A percentile compares a stretch with the other conserved stretches of the same genome.
Evolutionary conservation across 148 eudicot genomes (phyloP).

Genomic region (Rhododendron molle): DNA sequence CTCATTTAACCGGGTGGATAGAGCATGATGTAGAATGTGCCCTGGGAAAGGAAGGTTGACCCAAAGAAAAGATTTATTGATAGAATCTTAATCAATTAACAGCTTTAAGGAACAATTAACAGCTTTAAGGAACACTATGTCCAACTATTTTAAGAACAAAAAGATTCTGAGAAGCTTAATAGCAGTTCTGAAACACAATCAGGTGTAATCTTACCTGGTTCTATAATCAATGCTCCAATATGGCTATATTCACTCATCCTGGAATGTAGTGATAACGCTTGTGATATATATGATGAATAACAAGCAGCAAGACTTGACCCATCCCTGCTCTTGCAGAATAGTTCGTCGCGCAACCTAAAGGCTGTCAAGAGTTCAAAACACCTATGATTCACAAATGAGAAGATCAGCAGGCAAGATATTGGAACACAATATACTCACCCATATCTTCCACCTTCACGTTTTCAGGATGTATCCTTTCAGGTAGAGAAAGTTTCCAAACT

Average conservation of each 20-base stretch:
- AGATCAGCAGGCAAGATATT: neutral
- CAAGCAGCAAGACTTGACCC: constrained; percentile 41
- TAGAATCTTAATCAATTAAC: neutral
- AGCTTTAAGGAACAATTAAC: neutral
- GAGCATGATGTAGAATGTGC: neutral
- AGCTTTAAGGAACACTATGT: neutral
- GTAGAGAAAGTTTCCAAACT: constrained; percentile 65
- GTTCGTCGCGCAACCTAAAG: constrained; percentile 53
- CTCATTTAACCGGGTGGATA: neutral
- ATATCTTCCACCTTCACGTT: constrained; percentile 29
- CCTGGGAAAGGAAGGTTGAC: constrained; percentile 1
- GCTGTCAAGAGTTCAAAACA: constrained; percentile 34
- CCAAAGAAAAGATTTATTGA: neutral
- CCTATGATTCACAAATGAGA: constrained; percentile 6
- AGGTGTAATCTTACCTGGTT: constrained; percentile 68
- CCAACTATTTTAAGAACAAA: neutral
- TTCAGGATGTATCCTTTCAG: constrained; percentile 41
- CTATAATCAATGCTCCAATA: constrained; percentile 80
- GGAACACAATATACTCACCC: constrained; percentile 40
- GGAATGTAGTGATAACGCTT: constrained; percentile 42
- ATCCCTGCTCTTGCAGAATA: constrained; percentile 67
- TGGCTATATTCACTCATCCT: constrained; percentile 31
- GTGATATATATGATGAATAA: constrained; percentile 49
- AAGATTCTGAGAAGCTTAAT: neutral
- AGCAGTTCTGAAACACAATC: neutral